These are phyloP conservation scores for Xerocomus spinulosus DNA, from an alignment of 768 basidiomycete species.

Conservation along the genomic window DNA sequence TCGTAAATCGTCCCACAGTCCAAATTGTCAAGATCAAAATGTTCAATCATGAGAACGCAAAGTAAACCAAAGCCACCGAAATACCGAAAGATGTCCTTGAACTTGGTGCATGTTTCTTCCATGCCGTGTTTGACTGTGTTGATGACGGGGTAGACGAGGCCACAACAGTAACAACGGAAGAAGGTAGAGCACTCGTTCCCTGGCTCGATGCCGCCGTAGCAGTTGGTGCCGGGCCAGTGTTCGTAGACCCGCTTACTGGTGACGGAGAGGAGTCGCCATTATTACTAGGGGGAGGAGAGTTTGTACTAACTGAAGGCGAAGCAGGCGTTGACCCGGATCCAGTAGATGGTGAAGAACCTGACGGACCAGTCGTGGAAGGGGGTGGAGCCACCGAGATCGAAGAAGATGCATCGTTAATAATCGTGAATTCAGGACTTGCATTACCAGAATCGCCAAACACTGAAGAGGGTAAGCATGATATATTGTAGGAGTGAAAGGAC, in stretches of 20 bases:
- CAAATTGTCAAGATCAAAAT: conserved; percentile 7
- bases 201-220: not conserved
- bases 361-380: not conserved
- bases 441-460: conserved; percentile 42
- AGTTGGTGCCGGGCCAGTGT: not conserved
- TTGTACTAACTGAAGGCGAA: not conserved
- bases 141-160: conserved; percentile 7
- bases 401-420: conserved; percentile 55
- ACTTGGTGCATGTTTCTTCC: conserved; percentile 20
- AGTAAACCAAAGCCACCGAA: conserved; percentile 14
- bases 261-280: not conserved
- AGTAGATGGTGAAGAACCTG: conserved; percentile 2
- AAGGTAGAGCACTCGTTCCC: not conserved
- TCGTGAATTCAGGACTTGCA: conserved; percentile 37
- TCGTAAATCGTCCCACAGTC: conserved; percentile 8
- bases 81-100: conserved; percentile 13
- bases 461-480: conserved; percentile 6
- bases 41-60: conserved; percentile 17
- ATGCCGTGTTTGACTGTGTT: conserved; percentile 21
- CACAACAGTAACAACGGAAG: conserved; percentile 6
- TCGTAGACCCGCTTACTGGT: not conserved
- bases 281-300: not conserved
- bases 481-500: too few species aligned
- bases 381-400: conserved; percentile 15
- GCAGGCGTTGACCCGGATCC: not conserved